Evolutionary conservation across 176 grass and related monocot genomes (phyloP).

Genomic region (Pharus latifolius): DNA sequence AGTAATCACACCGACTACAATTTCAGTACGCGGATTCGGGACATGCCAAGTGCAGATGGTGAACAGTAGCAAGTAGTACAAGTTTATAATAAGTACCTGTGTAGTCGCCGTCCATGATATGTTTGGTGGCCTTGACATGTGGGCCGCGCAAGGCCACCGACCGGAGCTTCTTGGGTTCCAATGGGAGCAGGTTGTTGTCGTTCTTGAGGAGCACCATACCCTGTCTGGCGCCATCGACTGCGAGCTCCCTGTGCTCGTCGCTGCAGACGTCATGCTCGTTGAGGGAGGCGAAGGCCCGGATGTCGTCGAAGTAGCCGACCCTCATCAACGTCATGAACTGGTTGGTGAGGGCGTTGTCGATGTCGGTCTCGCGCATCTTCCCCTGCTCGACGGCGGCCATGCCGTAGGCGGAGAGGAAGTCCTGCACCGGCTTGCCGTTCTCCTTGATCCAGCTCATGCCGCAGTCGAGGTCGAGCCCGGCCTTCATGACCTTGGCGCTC

Average conservation of each 20-base stretch:
- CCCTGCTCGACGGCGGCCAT: constrained; percentile 15
- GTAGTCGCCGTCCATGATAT: constrained; percentile 35
- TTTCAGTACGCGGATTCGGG: not conserved
- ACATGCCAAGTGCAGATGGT: not conserved
- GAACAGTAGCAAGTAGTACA: not conserved
- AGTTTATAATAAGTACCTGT: not conserved
- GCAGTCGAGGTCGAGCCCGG: not conserved
- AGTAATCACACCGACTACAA: not conserved
- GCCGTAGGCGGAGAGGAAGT: not conserved
- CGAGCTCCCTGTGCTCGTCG: constrained; percentile 18
- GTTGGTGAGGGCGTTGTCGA: constrained; percentile 54
- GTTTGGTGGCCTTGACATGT: constrained; percentile 1
- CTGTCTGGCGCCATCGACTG: constrained; percentile 37
- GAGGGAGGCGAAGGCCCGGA: constrained; percentile 15
- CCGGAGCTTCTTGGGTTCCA: not conserved
- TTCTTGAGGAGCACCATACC: constrained; percentile 59
- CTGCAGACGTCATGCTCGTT: constrained; percentile 21
- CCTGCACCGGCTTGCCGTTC: too few relatives aligned
- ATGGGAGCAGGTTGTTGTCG: constrained; percentile 8
- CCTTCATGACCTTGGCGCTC: not conserved
- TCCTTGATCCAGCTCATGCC: not conserved
- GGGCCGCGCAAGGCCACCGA: constrained; percentile 27
- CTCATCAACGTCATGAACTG: constrained; percentile 47
- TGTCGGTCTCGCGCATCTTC: constrained; percentile 37
- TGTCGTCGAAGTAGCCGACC: constrained; percentile 57